These are phyloP conservation scores for Pyrenophora seminiperda DNA, from an alignment of 2,329 filamentous ascomycete genomes.

Conservation along the genomic window DNA sequence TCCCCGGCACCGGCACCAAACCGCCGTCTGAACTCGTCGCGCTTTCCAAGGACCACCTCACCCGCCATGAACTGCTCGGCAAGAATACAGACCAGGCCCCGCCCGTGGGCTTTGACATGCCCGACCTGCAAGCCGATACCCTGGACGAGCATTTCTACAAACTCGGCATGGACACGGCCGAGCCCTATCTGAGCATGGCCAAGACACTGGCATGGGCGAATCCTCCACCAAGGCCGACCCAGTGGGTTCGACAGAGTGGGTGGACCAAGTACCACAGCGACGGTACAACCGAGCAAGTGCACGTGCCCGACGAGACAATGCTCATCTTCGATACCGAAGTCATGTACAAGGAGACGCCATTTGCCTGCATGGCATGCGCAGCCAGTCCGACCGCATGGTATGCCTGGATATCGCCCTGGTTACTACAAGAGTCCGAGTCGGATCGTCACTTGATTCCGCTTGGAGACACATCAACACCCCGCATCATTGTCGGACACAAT, in stretches of 20 bases:
- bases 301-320: conserved; percentile 78
- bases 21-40: conserved; percentile 75
- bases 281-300: conserved; percentile 72
- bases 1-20: conserved; percentile 61
- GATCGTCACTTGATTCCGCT: conserved; percentile 84
- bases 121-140: conserved; percentile 74
- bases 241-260: conserved; percentile 80
- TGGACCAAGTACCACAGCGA: conserved; percentile 92
- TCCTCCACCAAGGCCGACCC: conserved; percentile 64
- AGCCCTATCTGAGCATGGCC: conserved; percentile 78
- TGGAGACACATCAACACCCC: conserved; percentile 72
- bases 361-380: conserved; percentile 96
- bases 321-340: conserved; percentile 96
- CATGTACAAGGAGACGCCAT: conserved; percentile 90
- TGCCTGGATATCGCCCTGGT: conserved; percentile 94
- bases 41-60: conserved; percentile 80
- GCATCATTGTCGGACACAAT: conserved; percentile 91
- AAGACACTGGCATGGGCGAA: conserved; percentile 72
- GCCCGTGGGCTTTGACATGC: conserved; percentile 86
- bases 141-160: conserved; percentile 94
- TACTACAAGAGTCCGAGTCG: conserved; percentile 78
- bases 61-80: conserved; percentile 82
- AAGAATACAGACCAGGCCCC: conserved; percentile 78
- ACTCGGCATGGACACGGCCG: conserved; percentile 82
- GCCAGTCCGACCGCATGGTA: conserved; percentile 92